Evolutionary conservation across 129 eudicot genomes (phyloP).

Genomic region (Solidago caesia): DNA sequence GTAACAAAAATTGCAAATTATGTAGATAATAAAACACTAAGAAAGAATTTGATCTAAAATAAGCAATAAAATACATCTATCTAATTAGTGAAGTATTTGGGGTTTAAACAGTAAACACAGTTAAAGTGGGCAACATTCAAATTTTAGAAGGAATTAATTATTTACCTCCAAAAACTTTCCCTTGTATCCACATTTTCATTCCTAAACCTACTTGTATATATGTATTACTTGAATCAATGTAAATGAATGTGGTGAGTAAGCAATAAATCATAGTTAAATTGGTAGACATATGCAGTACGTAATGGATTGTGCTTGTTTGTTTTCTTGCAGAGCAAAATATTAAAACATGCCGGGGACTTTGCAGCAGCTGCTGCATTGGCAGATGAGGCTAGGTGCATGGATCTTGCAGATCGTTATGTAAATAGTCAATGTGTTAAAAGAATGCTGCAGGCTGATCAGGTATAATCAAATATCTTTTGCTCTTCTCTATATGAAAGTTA

Average conservation of each 20-base stretch:
- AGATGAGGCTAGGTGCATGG: constrained; percentile 99
- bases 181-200: neutral
- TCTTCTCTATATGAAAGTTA: too few species aligned
- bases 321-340: constrained; percentile 69
- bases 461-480: neutral
- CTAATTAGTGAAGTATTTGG: neutral
- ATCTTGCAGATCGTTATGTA: constrained; percentile 97
- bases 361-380: constrained; percentile 96
- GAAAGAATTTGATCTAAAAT: too few species aligned
- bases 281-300: neutral
- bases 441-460: constrained; percentile 99
- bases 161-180: neutral
- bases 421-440: constrained; percentile 96
- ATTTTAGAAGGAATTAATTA: neutral
- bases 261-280: neutral
- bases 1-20: neutral
- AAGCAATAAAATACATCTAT: constrained; percentile 1
- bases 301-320: neutral
- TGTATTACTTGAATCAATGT: too few species aligned
- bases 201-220: neutral
- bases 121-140: neutral
- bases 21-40: neutral
- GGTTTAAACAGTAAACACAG: neutral
- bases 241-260: too few species aligned
- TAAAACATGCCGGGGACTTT: constrained; percentile 94